A percentile compares a stretch with the other conserved stretches of the same genome.
phyloP scores from a whole-genome alignment of 1,284 basidiomycete species.

The Marasmius fiardii region DNA sequence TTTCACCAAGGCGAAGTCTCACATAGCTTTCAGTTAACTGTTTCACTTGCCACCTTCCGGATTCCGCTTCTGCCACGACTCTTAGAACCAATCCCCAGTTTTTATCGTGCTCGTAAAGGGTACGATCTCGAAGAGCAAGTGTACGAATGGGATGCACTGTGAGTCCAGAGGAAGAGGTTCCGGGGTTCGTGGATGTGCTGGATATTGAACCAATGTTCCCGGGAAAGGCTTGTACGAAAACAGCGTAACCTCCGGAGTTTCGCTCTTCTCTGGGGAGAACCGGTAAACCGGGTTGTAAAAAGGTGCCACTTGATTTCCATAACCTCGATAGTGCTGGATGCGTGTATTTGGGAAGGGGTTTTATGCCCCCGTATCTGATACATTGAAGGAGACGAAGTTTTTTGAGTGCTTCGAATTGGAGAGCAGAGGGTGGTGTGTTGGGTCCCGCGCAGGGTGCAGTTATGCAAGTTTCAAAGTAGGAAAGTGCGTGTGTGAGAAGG shows the following conservation, averaged over 20 bases:
- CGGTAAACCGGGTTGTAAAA: conserved; percentile 45
- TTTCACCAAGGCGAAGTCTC: conserved; percentile 67
- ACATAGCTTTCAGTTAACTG: conserved; percentile 78
- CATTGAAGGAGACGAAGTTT: conserved; percentile 71
- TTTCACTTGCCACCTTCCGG: conserved; percentile 72
- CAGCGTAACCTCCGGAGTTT: neutral
- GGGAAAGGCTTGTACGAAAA: neutral
- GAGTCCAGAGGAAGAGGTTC: conserved; percentile 9
- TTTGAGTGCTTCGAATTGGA: conserved; percentile 85
- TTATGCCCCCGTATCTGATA: conserved; percentile 33
- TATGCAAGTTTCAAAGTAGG: conserved; percentile 75
- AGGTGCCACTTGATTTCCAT: conserved; percentile 63
- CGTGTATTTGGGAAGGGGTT: conserved; percentile 67
- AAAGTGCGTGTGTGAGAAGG: conserved; percentile 51
- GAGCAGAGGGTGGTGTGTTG: conserved; percentile 48
- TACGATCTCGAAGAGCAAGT: conserved; percentile 11
- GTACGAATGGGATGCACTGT: conserved; percentile 12
- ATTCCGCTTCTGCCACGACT: conserved; percentile 56
- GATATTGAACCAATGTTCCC: conserved; percentile 2
- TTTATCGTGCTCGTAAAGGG: conserved; percentile 9
- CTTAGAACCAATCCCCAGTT: conserved; percentile 70
- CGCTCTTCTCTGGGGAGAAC: conserved; percentile 25
- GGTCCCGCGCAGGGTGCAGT: conserved; percentile 53
- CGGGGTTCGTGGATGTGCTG: conserved; percentile 43
- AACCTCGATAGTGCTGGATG: conserved; percentile 50